Base-by-base conservation (phyloP, 768 basidiomycete species). In the Mycena sanguinolenta region DNA sequence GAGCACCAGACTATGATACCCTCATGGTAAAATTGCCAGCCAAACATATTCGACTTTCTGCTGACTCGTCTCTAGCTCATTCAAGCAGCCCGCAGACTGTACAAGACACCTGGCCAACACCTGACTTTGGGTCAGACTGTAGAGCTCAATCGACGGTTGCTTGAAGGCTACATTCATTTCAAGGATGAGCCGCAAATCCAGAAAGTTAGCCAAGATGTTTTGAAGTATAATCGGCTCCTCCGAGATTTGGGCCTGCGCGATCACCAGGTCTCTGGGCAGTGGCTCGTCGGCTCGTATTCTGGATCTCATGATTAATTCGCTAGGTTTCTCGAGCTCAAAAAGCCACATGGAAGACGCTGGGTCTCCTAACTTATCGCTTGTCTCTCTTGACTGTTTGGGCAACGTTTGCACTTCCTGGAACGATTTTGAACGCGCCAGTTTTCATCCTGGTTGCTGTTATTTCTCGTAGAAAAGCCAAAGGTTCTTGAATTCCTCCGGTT, bases 1-100 rank as follows among this genome's bases (percentile, higher is more conserved):
- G 97, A 66, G 95, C 96, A 21, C 96, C 97, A 3, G 98, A 99
- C 79, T 98, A 95, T 79, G 98, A 99, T 74, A 99, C 97, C 4
- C 86, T 99, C 55, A 97, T 98, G 96, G 97, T 95, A 73, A 68
- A 39, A 89, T 79, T 32, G 12, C 57, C 42, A 23, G 57, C 57
- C 42, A 23, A 55, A 65, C 21, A 54, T 30, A n/a, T 3, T 25
- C 49, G 49, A 16, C 27, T 57, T 55, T n/a, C 44, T 17, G 53
- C 39, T 63, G 60, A 70, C 65, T 17, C 66, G 39, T 58, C 8
- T 60, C 58, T 67, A 97, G 96, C 88, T 98, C 65, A 95, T 98
- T 65, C 97, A 99, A 88, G 97, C 97, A 25, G 95, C 93, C 23
- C 90, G 97, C 58, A 88, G 97, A 58, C 82, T 99, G 63, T 98